These are phyloP conservation scores for Diaporthe velutina DNA, from an alignment of 2,329 filamentous ascomycete genomes.

Conservation along the genomic window DNA sequence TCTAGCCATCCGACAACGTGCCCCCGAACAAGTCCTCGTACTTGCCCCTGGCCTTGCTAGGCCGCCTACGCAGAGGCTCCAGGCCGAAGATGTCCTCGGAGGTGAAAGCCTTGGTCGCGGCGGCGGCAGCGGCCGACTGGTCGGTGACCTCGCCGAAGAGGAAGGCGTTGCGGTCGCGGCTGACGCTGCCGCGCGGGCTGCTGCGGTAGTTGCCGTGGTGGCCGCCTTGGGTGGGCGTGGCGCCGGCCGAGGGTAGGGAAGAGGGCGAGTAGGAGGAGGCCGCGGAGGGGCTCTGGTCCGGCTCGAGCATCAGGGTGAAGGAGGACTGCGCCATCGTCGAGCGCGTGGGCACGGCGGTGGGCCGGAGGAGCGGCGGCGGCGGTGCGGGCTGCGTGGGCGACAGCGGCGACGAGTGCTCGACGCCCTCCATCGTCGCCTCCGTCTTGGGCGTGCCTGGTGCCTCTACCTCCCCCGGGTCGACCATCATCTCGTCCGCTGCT, in stretches of 20 bases:
- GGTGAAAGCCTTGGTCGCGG: conserved; percentile 49
- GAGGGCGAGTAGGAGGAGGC: conserved; percentile 39
- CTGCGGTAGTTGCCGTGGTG: conserved; percentile 48
- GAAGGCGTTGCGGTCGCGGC: conserved; percentile 69
- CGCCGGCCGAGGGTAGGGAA: conserved; percentile 38
- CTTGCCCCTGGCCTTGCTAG: conserved; percentile 40
- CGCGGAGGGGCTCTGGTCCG: conserved; percentile 41
- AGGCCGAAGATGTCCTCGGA: conserved; percentile 68
- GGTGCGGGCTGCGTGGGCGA: conserved; percentile 36
- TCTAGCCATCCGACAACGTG: conserved; percentile 23
- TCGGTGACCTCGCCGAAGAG: conserved; percentile 67
- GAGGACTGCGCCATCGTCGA: conserved; percentile 80
- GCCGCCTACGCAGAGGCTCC: conserved; percentile 59
- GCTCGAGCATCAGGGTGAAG: conserved; percentile 83
- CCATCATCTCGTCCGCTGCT: conserved; percentile 39
- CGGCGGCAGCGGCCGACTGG: conserved; percentile 49
- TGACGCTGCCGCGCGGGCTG: conserved; percentile 57
- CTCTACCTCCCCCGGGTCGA: conserved; percentile 33
- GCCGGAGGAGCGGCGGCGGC: conserved; percentile 47
- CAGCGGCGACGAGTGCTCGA: conserved; percentile 24
- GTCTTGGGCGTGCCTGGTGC: conserved; percentile 28
- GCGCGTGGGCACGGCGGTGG: conserved; percentile 67
- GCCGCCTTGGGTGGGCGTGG: conserved; percentile 42
- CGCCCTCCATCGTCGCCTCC: conserved; percentile 28
- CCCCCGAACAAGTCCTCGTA: conserved; percentile 40